phyloP scores from a whole-genome alignment of 331 rosid species.

The Spiraea crenata region DNA sequence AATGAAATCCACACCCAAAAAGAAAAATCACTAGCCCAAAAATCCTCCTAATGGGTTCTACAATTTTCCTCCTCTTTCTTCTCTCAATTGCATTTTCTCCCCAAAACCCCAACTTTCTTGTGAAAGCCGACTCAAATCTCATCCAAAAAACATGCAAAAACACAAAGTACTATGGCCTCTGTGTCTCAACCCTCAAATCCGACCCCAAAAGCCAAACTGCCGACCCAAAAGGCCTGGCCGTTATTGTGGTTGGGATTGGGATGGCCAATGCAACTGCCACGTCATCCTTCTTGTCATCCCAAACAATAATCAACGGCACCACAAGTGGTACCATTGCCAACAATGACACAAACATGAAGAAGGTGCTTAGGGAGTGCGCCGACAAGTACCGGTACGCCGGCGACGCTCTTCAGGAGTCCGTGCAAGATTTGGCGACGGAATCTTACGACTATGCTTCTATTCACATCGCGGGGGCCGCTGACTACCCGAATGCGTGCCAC shows the following conservation, averaged over 20 bases:
- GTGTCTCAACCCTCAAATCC: conserved; percentile 65
- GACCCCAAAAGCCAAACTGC: conserved; percentile 56
- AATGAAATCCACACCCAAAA: background rate
- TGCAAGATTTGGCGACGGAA: conserved; percentile 50
- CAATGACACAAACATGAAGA: conserved; percentile 32
- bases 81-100: conserved; percentile 31
- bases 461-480: conserved; percentile 70
- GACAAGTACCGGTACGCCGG: conserved; percentile 62
- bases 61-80: conserved; percentile 31
- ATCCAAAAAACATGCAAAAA: conserved; percentile 66
- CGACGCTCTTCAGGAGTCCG: conserved; percentile 60
- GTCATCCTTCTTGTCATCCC: conserved; percentile 62
- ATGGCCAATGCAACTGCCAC: conserved; percentile 67
- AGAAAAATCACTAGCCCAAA: too few relatives aligned
- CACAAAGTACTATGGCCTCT: conserved; percentile 66
- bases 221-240: conserved; percentile 70
- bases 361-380: conserved; percentile 65
- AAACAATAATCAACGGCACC: background rate
- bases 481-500: conserved; percentile 79
- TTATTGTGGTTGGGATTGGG: conserved; percentile 58
- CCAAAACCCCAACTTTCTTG: conserved; percentile 17
- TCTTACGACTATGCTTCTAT: conserved; percentile 72
- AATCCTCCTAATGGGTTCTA: conserved; percentile 35
- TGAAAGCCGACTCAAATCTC: conserved; percentile 50
- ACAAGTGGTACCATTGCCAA: background rate